Base-by-base conservation (phyloP, 2,329 filamentous ascomycete species). In the Cordyceps tenuipes region DNA sequence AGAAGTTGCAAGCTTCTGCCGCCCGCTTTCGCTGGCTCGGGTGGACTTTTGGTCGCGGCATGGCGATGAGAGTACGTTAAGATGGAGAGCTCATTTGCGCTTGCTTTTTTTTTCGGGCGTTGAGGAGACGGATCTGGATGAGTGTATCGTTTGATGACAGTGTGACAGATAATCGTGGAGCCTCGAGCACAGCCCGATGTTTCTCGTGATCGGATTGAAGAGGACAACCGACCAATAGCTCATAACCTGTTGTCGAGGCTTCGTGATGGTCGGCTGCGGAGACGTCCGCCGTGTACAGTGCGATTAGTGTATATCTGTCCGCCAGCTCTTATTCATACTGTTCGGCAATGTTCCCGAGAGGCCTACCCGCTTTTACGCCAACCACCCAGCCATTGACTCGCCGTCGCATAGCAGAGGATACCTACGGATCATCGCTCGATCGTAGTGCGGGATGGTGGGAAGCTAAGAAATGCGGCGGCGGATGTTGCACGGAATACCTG, bases 21-120 rank as follows among this genome's bases (percentile, higher is more conserved):
- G 77, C 77, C 46, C 79, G 73, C 60, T 77, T 75, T 5, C 80
- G 76, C 62, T 80, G 75, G 52, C 76, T 74, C 1, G 77, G 76
- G 19, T 72, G 73, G 23, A 82, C 78, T 63, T 76, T 80, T 13
- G 79, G 78, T 23, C 80, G 78, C 61, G 79, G 78, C 79, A 82
- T 82, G 8, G 34, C 34, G 12, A 12, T 13, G 47, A 57, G 6
- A 9, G 10, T 7, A 19, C 26, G 15, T 15, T 43, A 48, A 8
- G 12, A 31, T 43, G 5, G 9, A 26, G 19, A 1, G 7, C 31
- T 13, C 34, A 31, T 49, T 53, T 19, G 23, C 34, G 29, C 10
- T 19, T 26, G 26, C 17, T 34, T 34, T 36, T 36, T 36, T 36
- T 36, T 36, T 3, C 9, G 13, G 3, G 12, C 8, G 34, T 36